Evolutionary conservation across 768 basidiomycete genomes (phyloP), one percentile per base, ranked within the genome.

Genomic region (Galerina sulciceps): DNA sequence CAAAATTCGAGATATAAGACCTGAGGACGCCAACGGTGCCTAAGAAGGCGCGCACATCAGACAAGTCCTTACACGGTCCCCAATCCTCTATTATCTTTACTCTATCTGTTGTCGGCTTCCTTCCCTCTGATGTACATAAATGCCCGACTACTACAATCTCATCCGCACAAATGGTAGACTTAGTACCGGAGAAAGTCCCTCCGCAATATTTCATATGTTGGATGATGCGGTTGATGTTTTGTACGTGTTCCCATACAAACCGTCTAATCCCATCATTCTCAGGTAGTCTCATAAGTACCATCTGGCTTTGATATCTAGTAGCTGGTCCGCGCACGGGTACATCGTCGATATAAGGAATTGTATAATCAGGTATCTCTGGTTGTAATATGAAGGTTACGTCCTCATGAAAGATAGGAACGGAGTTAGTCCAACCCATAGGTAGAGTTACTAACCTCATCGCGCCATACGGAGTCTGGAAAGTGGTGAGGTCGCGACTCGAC

Each of bases 171-270:
- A 60, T 9, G 2, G 46, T 9, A 2, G 59, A 55, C 31, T 60
- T 60, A 14, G 13, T 17, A 15, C 53, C 47, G 6, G 47, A 60
- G 31, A 60, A 60, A 67, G 67, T 59, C 1, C 45, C 58, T 18
- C 50, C 49, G 1, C 40, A 31, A 14, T 58, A 53, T 23, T 58
- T 58, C 17, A 78, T 67, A 0, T 62, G 42, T 11, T 76, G 72
- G 0, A 76, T n/a, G 0, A 80, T 57, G 1, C 70, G 38, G 44
- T 79, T 72, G 5, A 77, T 18, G 40, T 69, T 63, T 1, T 57
- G 17, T 2, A 75, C 55, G 26, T 79, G 73, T 44, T 81, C 72
- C 68, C 71, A 79, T 0, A 80, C 67, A 44, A 80, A 81, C 0
- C 66, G 46, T 0, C 68, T 47, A 3, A 80, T 76, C 0, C 73